phyloP scores from a whole-genome alignment of 495 filamentous ascomycete genomes.

The Cladorrhinum samala region DNA sequence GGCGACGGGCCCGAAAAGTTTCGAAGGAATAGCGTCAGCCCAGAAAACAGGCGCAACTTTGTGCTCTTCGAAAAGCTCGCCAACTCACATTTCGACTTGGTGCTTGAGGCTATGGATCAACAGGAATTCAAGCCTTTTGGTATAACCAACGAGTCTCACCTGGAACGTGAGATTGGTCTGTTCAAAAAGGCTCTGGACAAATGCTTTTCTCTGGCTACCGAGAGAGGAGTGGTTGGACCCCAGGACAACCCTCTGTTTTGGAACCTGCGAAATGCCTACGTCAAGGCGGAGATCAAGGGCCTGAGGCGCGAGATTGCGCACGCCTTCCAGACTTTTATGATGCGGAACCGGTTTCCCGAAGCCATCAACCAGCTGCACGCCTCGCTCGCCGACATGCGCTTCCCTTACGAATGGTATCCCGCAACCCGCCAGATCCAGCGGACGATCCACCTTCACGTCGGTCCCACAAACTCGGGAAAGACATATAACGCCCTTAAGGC shows the following conservation, averaged over 20 bases:
- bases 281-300: conserved; percentile 39
- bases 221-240: conserved; percentile 23
- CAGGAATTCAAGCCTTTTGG: conserved; percentile 32
- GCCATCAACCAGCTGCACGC: conserved; percentile 46
- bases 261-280: conserved; percentile 52
- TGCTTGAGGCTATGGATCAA: conserved; percentile 16
- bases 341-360: conserved; percentile 30
- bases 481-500: conserved; percentile 90
- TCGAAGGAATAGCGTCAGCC: too few relatives aligned
- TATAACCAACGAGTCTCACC: conserved; percentile 20
- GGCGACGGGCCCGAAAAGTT: too few relatives aligned
- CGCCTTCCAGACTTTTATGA: conserved; percentile 49
- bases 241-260: conserved; percentile 45
- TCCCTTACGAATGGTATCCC: conserved; percentile 88
- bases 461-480: conserved; percentile 97
- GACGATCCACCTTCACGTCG: conserved; percentile 87
- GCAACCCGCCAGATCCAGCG: conserved; percentile 69
- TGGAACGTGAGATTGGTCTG: conserved; percentile 28
- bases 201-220: conserved; percentile 31
- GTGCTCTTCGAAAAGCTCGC: conserved; percentile 23
- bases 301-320: conserved; percentile 55
- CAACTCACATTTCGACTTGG: conserved; percentile 7
- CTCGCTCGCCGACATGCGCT: conserved; percentile 69
- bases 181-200: conserved; percentile 32
- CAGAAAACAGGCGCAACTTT: neutral